phyloP scores from a whole-genome alignment of 495 filamentous ascomycete genomes.

The Aspergillus homomorphus region DNA sequence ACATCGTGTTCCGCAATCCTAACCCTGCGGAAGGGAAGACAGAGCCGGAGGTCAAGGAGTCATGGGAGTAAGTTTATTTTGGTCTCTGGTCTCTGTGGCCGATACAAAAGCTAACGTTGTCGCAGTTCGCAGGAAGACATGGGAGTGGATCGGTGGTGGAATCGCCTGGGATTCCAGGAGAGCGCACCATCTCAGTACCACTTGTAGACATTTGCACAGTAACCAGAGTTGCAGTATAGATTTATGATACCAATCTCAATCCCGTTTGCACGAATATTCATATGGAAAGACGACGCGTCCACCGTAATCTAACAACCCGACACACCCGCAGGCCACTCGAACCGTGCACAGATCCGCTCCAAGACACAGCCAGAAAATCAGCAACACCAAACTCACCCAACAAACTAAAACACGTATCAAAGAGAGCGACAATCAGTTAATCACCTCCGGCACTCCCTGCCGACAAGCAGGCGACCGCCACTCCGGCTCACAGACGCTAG shows the following conservation, averaged over 20 bases:
- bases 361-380: too few species aligned
- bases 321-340: too few species aligned
- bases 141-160: slow-evolving; percentile 49
- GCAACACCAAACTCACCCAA: too few species aligned
- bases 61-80: slow-evolving; percentile 40
- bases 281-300: too few species aligned
- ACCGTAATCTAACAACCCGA: too few species aligned
- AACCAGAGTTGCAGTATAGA: not conserved
- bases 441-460: not conserved
- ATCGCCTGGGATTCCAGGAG: slow-evolving; percentile 34
- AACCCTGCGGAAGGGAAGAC: slow-evolving; percentile 40
- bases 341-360: too few species aligned
- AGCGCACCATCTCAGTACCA: slow-evolving; percentile 36
- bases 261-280: not conserved
- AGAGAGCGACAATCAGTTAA: not conserved
- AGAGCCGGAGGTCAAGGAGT: slow-evolving; percentile 41
- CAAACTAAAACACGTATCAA: too few species aligned
- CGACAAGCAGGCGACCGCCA: not conserved
- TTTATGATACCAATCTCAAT: not conserved
- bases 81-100: too few species aligned
- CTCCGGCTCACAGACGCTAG: not conserved
- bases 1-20: slow-evolving; percentile 51
- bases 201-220: slow-evolving; percentile 8
- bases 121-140: slow-evolving; percentile 47
- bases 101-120: not conserved